Percentiles rank a stretch among this genome's conserved stretches.
Conservation (phyloP, 768 basidiomycete genomes). For the Suillus subaureus region DNA sequence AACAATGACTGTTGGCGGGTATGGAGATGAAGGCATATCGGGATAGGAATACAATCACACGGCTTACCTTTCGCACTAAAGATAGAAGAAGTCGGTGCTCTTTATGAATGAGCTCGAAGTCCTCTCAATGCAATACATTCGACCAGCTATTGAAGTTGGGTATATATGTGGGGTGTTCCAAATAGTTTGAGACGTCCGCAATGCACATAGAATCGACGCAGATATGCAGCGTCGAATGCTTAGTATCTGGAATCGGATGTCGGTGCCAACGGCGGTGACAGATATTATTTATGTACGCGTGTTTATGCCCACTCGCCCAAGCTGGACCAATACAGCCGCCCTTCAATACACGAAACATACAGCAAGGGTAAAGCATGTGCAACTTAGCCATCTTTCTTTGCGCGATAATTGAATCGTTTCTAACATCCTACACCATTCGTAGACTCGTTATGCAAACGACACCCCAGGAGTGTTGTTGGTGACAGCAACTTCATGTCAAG, state of each 20-base stretch:
- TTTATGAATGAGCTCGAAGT: slow-evolving; percentile 3
- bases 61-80: slow-evolving; percentile 1
- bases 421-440: neutral
- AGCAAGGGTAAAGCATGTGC: neutral
- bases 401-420: neutral
- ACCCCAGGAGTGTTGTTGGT: neutral
- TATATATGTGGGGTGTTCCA: neutral
- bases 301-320: neutral
- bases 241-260: neutral
- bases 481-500: neutral
- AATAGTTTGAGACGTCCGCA: neutral
- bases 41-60: neutral
- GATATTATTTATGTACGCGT: neutral
- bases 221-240: neutral
- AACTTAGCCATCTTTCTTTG: neutral
- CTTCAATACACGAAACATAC: neutral
- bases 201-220: neutral
- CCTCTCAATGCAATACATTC: slow-evolving; percentile 3
- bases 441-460: neutral
- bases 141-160: neutral
- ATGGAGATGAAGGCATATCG: neutral
- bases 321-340: neutral
- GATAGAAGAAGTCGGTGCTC: neutral
- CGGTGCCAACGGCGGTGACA: neutral
- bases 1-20: neutral